Percentiles rank a stretch among this genome's conserved stretches.
Evolutionary conservation across 768 basidiomycete genomes (phyloP).

Genomic region (Calocybe indica): DNA sequence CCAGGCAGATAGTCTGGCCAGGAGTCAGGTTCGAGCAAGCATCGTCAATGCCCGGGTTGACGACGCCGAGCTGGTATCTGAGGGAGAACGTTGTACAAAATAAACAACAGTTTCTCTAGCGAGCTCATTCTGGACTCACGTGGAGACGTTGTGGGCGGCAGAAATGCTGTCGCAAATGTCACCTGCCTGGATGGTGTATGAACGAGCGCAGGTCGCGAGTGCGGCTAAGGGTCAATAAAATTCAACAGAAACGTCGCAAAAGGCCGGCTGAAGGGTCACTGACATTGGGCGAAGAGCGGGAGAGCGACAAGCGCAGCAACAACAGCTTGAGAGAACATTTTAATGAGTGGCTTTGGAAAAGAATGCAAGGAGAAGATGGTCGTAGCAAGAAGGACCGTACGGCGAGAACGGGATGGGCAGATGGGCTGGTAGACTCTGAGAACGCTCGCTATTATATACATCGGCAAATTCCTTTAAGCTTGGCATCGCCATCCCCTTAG

Average conservation of each 20-base stretch:
- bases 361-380: conserved; percentile 5
- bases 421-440: neutral
- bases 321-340: conserved; percentile 11
- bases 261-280: neutral
- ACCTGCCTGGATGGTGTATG: conserved; percentile 47
- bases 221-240: conserved; percentile 14
- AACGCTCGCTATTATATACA: conserved; percentile 1
- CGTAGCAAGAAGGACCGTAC: neutral
- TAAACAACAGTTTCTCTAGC: neutral
- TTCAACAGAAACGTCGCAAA: neutral
- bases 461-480: conserved; percentile 11
- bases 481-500: conserved; percentile 9
- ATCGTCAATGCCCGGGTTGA: conserved; percentile 50
- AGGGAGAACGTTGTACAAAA: conserved; percentile 2
- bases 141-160: conserved; percentile 51
- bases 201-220: conserved; percentile 48
- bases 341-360: conserved; percentile 17
- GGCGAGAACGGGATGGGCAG: conserved; percentile 4
- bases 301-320: conserved; percentile 37
- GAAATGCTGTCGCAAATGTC: conserved; percentile 71
- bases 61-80: conserved; percentile 70
- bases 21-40: conserved; percentile 55
- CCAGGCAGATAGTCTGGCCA: conserved; percentile 55
- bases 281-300: conserved; percentile 41
- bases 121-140: conserved; percentile 33